Percentiles rank a stretch among this genome's conserved stretches.
Conservation (phyloP, 2,329 filamentous ascomycete species). For the Penicillium sp. region DNA sequence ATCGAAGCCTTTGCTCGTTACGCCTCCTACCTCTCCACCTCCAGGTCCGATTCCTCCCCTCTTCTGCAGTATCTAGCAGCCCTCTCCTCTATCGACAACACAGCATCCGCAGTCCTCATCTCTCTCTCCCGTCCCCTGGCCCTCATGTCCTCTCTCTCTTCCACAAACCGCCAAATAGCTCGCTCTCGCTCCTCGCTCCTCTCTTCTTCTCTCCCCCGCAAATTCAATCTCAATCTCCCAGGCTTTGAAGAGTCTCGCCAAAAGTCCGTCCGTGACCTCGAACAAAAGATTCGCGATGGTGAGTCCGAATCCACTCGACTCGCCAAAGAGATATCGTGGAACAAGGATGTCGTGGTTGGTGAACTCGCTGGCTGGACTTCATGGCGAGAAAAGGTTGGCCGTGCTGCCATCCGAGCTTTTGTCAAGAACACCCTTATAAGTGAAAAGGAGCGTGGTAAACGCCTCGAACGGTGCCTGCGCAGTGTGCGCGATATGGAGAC, state of each 20-base stretch:
- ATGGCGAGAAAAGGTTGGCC: constrained; percentile 74
- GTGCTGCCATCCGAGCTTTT: constrained; percentile 71
- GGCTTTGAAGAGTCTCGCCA: constrained; percentile 80
- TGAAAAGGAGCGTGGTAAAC: constrained; percentile 75
- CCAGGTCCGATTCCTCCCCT: constrained; percentile 67
- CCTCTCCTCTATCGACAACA: constrained; percentile 77
- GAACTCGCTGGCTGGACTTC: constrained; percentile 95
- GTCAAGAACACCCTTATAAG: constrained; percentile 75
- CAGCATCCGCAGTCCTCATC: constrained; percentile 75
- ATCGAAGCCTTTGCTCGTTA: constrained; percentile 71
- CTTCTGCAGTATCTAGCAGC: constrained; percentile 70
- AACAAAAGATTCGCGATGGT: constrained; percentile 71
- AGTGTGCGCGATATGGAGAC: constrained; percentile 47
- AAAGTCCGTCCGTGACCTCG: constrained; percentile 77
- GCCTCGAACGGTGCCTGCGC: constrained; percentile 75
- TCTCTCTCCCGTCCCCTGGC: constrained; percentile 76
- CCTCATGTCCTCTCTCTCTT: constrained; percentile 73
- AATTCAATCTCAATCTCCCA: constrained; percentile 48
- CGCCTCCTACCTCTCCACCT: constrained; percentile 61
- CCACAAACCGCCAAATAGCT: constrained; percentile 72
- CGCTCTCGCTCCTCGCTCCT: constrained; percentile 73
- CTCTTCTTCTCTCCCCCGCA: constrained; percentile 52
- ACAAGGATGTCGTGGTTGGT: constrained; percentile 86
- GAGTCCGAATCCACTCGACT: constrained; percentile 69
- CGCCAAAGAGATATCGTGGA: constrained; percentile 82